A percentile compares a stretch with the other conserved stretches of the same genome.
phyloP scores from a whole-genome alignment of 192 early-diverging fungal species.

The Coemansia sp. region DNA sequence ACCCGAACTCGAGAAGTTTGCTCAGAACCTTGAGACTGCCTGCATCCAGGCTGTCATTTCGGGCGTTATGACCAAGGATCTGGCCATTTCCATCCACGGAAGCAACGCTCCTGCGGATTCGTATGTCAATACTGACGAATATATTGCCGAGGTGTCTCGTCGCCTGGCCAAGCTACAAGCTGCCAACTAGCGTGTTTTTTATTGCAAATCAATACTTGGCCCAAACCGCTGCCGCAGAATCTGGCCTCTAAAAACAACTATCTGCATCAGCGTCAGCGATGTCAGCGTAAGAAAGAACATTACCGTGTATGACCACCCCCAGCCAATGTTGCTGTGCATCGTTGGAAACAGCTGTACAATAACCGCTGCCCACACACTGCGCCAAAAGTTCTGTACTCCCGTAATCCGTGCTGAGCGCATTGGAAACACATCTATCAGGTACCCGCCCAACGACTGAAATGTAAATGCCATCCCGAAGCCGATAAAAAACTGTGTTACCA shows the following conservation, averaged over 20 bases:
- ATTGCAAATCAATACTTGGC: constrained; percentile 2
- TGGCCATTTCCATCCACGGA: constrained; percentile 93
- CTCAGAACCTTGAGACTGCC: constrained; percentile 76
- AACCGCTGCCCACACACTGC: constrained; percentile 44
- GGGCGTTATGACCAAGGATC: constrained; percentile 96
- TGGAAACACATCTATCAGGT: constrained; percentile 54
- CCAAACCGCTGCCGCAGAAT: constrained; percentile 29
- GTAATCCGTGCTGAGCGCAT: constrained; percentile 44
- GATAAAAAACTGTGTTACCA: constrained; percentile 40
- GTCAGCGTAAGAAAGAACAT: constrained; percentile 34
- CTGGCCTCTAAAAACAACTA: constrained; percentile 31
- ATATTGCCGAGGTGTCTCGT: constrained; percentile 80
- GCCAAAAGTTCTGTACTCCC: constrained; percentile 52
- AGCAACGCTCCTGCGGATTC: constrained; percentile 68
- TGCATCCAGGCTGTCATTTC: constrained; percentile 84
- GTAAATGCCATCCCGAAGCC: constrained; percentile 47
- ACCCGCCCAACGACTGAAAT: constrained; percentile 42
- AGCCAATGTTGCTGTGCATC: constrained; percentile 43
- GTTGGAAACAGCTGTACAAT: constrained; percentile 46
- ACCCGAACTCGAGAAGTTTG: constrained; percentile 69
- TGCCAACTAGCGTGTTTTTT: constrained; percentile 10
- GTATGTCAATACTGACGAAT: constrained; percentile 85
- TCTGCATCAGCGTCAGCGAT: constrained; percentile 24
- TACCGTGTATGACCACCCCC: constrained; percentile 48
- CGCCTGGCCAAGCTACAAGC: constrained; percentile 50